A percentile compares a stretch with the other conserved stretches of the same genome.
Conservation (phyloP, 805 yeast genomes). For the Kluyveromyces lactis region DNA sequence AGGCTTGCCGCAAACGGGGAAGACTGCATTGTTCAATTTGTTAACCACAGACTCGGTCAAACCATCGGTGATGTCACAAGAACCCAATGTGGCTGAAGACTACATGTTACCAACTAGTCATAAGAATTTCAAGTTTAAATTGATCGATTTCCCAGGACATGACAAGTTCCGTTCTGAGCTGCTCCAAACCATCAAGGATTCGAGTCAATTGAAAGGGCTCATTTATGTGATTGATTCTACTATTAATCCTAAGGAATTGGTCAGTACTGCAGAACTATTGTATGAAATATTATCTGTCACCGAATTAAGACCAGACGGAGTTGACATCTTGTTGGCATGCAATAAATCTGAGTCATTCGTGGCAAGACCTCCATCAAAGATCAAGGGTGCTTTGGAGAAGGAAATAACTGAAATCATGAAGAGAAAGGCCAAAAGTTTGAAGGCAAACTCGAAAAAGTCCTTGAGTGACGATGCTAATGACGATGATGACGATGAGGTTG, state of each 20-base stretch:
- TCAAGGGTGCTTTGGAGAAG: conserved; percentile 48
- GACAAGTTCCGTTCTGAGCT: conserved; percentile 56
- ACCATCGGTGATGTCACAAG: conserved; percentile 45
- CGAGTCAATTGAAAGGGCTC: conserved; percentile 51
- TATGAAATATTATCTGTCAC: conserved; percentile 52
- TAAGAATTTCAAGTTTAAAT: conserved; percentile 34
- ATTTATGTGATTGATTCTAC: conserved; percentile 76
- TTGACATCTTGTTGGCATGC: conserved; percentile 69
- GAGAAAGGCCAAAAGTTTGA: conserved; percentile 36
- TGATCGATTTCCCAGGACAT: conserved; percentile 89
- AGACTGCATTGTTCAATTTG: conserved; percentile 46
- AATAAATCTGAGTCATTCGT: conserved; percentile 85
- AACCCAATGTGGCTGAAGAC: conserved; percentile 33
- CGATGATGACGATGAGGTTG: conserved; percentile 22
- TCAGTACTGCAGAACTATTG: conserved; percentile 50
- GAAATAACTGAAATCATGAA: conserved; percentile 51
- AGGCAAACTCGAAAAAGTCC: conserved; percentile 22
- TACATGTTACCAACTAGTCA: conserved; percentile 34
- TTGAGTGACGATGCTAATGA: conserved; percentile 21
- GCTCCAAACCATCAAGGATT: conserved; percentile 37
- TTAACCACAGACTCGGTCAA: conserved; percentile 24
- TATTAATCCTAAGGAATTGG: conserved; percentile 38
- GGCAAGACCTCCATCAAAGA: conserved; percentile 59
- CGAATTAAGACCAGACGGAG: conserved; percentile 56
- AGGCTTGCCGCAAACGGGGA: conserved; percentile 61